Base-by-base conservation (phyloP, 441 rosid species). In the Populus hybrid region DNA sequence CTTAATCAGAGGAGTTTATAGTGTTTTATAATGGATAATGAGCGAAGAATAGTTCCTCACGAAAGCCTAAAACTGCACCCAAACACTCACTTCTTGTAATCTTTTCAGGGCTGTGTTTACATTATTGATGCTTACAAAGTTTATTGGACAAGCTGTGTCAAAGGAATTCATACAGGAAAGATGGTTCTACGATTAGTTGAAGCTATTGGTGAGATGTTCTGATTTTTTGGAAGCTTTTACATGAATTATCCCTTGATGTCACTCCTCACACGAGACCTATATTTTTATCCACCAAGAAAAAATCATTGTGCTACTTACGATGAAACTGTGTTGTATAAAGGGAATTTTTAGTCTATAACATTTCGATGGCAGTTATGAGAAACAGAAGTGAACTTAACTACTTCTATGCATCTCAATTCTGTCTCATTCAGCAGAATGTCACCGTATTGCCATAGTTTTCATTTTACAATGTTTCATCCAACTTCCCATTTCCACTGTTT, bases 171-270 rank as follows among this genome's bases (percentile, higher is more conserved):
- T 86, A 80, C 92, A 0, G 97, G 98, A 79, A 83, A 90, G 78
- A 94, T 94, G 97, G 98, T 94, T 84, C 88, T 94, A 32, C 88
- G 89, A 69, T 83, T 92, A 46, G 98, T 94, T 61, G 98, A 94
- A 86, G 97, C 98, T 80, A 92, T 92, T 53, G 98, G 98, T 94
- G 76, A 84, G 83, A 71, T n/a, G 1, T 0, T 18, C 3, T 42
- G 28, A 7, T 36, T 21, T n/a, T 30, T 67, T 10, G 38, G 40
- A 36, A 35, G 6, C 6, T 5, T 40, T 7, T 18, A 34, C 38
- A 61, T 73, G n/a, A 32, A 59, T 19, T 73, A 19, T 34, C 59
- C 67, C 21, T 35, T 61, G 19, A 30, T 5, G 11, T 32, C 50
- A 40, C 5, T 10, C 50, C 14, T 40, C 16, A 10, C 50, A 40